Conservation (phyloP, 805 yeast genomes). For the Spathaspora arborariae region DNA sequence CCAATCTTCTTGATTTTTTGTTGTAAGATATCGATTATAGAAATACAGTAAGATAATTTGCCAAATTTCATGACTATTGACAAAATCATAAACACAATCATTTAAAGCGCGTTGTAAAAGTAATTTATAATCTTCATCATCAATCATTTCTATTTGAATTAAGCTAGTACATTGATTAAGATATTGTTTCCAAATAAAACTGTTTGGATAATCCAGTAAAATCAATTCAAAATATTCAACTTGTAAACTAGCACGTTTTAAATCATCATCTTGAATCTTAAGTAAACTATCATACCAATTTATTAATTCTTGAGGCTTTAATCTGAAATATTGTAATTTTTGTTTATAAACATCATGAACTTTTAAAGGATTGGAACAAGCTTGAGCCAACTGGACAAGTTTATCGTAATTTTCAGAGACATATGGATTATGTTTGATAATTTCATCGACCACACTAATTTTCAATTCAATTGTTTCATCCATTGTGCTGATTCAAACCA, state of each 20-base stretch:
- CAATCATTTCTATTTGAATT: conserved; percentile 2
- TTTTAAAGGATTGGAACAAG: conserved; percentile 4
- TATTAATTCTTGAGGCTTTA: conserved; percentile 9
- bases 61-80: conserved; percentile 19
- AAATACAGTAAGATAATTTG: conserved; percentile 8
- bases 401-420: conserved; percentile 13
- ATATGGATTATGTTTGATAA: conserved; percentile 11
- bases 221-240: conserved; percentile 14
- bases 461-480: neutral
- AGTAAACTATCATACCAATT: conserved; percentile 19
- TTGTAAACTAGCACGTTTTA: neutral
- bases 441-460: neutral
- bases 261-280: conserved; percentile 8
- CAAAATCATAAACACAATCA: conserved; percentile 23
- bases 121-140: conserved; percentile 5
- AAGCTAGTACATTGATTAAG: conserved; percentile 11
- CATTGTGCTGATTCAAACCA: neutral
- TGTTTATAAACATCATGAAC: conserved; percentile 9
- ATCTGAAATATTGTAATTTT: conserved; percentile 10
- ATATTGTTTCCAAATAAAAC: conserved; percentile 18
- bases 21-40: neutral
- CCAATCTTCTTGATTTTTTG: neutral
- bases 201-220: conserved; percentile 18
- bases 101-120: conserved; percentile 17
- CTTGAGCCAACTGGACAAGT: conserved; percentile 9